Percentiles rank a stretch among this genome's conserved stretches.
Evolutionary conservation across 108 stramenopile genomes (phyloP).

Genomic region (Pseudonitzschia delicatissima): DNA sequence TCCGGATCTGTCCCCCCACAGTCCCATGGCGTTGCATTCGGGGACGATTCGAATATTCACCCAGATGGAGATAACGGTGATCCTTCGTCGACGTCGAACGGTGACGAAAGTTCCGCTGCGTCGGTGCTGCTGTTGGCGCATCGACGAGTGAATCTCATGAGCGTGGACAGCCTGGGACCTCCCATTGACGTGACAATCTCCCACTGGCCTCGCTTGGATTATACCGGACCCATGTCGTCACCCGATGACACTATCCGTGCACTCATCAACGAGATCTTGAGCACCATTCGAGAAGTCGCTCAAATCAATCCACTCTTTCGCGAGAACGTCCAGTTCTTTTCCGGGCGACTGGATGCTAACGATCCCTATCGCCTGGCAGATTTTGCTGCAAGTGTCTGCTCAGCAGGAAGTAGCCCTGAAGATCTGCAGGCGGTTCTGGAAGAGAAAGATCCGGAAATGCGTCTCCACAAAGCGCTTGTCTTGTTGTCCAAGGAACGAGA

Average conservation of each 20-base stretch:
- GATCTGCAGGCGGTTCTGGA: constrained; percentile 94
- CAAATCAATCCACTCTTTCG: constrained; percentile 90
- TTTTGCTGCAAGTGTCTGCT: constrained; percentile 88
- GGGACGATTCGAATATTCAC: neutral
- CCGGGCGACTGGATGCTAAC: constrained; percentile 79
- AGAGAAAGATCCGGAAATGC: constrained; percentile 84
- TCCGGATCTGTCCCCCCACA: neutral
- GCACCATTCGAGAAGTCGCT: constrained; percentile 91
- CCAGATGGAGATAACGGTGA: neutral
- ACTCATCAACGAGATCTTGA: constrained; percentile 91
- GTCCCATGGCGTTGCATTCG: neutral
- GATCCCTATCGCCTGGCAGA: constrained; percentile 96
- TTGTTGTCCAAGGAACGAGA: constrained; percentile 89
- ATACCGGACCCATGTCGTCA: constrained; percentile 31
- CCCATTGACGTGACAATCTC: constrained; percentile 86
- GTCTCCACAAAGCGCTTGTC: constrained; percentile 88
- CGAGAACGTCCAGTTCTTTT: constrained; percentile 89
- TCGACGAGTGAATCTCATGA: constrained; percentile 78
- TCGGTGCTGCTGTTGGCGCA: constrained; percentile 82
- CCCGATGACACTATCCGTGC: constrained; percentile 88
- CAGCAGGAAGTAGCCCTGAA: constrained; percentile 66
- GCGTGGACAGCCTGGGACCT: constrained; percentile 82
- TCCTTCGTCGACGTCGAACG: constrained; percentile 12
- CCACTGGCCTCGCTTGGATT: constrained; percentile 85
- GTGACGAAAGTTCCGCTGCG: constrained; percentile 33